phyloP scores from a whole-genome alignment of 371 early-diverging fungal species.

The Gilbertella persicaria region DNA sequence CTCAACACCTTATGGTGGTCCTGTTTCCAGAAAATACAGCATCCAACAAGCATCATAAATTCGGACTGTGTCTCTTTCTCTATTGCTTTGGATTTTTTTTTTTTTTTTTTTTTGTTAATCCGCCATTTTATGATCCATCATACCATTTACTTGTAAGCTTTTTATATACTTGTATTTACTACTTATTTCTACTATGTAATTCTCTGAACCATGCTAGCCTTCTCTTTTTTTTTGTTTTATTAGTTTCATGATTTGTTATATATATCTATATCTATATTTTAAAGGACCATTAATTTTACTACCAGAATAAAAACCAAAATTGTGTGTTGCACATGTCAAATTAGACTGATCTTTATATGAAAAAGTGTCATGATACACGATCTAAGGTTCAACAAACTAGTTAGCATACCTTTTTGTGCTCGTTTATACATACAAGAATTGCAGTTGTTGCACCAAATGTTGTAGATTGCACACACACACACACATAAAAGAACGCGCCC shows the following conservation, averaged over 20 bases:
- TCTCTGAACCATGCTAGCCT: background rate
- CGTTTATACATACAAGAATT: too few relatives aligned
- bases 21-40: conserved; percentile 15
- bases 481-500: too few relatives aligned
- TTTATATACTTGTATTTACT: background rate
- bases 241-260: background rate
- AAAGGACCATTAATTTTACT: background rate
- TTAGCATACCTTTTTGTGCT: too few relatives aligned
- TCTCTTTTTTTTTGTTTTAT: background rate
- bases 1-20: conserved; percentile 21
- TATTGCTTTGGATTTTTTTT: background rate
- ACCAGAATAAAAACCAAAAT: background rate
- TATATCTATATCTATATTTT: background rate
- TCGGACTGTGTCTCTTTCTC: conserved; percentile 2
- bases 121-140: conserved; percentile 1
- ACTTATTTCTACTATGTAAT: background rate
- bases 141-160: background rate
- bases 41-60: conserved; percentile 16
- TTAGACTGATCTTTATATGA: background rate
- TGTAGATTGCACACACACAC: too few relatives aligned
- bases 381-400: too few relatives aligned
- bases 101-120: background rate
- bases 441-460: background rate
- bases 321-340: background rate
- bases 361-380: too few relatives aligned